Base-by-base conservation (phyloP, 805 yeast genomes). In the Komagataella pseudopastoris region DNA sequence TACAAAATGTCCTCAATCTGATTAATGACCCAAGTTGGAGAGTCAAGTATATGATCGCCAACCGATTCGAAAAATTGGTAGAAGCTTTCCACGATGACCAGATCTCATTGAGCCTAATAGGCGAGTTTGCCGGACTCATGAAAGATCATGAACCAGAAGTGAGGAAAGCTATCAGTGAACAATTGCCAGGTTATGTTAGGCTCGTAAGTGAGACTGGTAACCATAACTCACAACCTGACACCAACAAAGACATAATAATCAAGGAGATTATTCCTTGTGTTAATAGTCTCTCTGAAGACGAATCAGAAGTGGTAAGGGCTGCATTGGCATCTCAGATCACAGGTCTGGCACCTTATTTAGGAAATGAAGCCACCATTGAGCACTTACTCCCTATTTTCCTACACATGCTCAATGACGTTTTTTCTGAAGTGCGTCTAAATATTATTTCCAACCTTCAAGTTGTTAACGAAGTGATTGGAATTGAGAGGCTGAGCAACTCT, bases 21-120 rank as follows among this genome's bases (percentile, higher is more conserved):
- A 83, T 88, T 53, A 78, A 75, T 56, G 99, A 93, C 70, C 88
- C 87, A 67, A 85, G 95, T 62, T 93, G 99, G 99, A 82, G 99
- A 67, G 98, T 93, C 52, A 83, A 99, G 62, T 93, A 91, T 69
- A 89, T 93, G 83, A 95, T 96, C 39, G 96, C 97, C n/a, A 97
- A 91, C 64, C 77, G 89, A 60, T 90, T 89, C 62, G 87, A 83
- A 58, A 71, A 74, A 55, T 76, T 93, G 54, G 88, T 95, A 1
- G 59, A 69, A 16, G 81, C 80, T 56, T 82, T 90, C 61, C 72
- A 74, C 58, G 72, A 75, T 55, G 74, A 78, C 49, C 78, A 76
- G 45, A 69, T 72, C 30, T 83, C 81, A 56, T 72, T 83, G 60
- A 75, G 74, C 45, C 74, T 84, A 55, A 79, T 82, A 49, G 83